phyloP scores from a whole-genome alignment of 2,329 filamentous ascomycete genomes.

The Ophiocordyceps polyrhachis-furcata region DNA sequence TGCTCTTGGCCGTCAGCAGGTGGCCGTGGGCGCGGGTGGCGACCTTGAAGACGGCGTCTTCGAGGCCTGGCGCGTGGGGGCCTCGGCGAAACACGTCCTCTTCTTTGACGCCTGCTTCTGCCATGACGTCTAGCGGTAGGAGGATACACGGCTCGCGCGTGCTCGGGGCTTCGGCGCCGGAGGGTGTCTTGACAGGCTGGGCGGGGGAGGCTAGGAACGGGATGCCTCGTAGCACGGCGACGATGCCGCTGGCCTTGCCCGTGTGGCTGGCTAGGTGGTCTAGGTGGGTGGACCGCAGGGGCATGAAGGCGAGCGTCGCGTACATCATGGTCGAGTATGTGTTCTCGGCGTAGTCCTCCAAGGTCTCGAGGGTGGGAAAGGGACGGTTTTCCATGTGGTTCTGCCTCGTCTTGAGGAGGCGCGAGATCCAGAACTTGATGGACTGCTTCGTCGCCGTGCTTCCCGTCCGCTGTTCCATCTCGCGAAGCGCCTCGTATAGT shows the following conservation, averaged over 20 bases:
- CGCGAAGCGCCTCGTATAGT: conserved; percentile 51
- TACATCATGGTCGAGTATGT: conserved; percentile 92
- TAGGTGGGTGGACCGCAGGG: conserved; percentile 62
- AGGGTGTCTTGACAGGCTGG: conserved; percentile 25
- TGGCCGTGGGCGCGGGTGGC: conserved; percentile 92
- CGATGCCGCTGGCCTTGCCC: conserved; percentile 82
- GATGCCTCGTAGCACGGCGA: conserved; percentile 68
- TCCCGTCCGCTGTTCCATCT: conserved; percentile 29
- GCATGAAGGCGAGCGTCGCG: conserved; percentile 61
- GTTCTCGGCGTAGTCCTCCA: conserved; percentile 84
- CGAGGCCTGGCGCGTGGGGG: conserved; percentile 57
- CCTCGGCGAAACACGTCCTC: conserved; percentile 78
- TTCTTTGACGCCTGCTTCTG: conserved; percentile 59
- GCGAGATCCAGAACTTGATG: conserved; percentile 54
- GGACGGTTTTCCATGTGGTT: conserved; percentile 70
- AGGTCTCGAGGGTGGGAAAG: conserved; percentile 49
- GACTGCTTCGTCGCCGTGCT: conserved; percentile 23
- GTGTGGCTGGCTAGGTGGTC: conserved; percentile 92
- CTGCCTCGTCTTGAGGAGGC: conserved; percentile 66
- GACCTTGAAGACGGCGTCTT: conserved; percentile 80
- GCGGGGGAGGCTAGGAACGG: conserved; percentile 67
- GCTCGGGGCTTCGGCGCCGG: conserved; percentile 16
- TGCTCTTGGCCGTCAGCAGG: conserved; percentile 79
- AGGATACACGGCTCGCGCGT: conserved; percentile 40
- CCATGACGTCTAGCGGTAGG: conserved; percentile 80